Percentiles rank a stretch among this genome's conserved stretches.
Conservation (phyloP, 768 basidiomycete species). For the Daedaleopsis nitida region DNA sequence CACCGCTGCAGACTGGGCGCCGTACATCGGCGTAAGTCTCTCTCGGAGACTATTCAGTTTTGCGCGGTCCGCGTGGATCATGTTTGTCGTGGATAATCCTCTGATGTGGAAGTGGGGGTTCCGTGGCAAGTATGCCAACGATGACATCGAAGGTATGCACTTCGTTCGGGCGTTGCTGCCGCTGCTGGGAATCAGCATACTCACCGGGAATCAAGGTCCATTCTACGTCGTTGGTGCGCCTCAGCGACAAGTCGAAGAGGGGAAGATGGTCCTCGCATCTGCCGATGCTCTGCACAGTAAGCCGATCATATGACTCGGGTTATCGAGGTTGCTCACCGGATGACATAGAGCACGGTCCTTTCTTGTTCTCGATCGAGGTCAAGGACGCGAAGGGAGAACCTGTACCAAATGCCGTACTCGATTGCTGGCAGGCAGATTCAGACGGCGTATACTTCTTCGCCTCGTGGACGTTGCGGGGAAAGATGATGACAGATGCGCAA, state of each 20-base stretch:
- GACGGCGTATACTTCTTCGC: slow-evolving; percentile 24
- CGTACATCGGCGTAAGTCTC: slow-evolving; percentile 10
- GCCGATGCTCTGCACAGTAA: slow-evolving; percentile 16
- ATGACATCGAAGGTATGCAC: slow-evolving; percentile 19
- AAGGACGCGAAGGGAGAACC: slow-evolving; percentile 25
- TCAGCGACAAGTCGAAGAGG: slow-evolving; percentile 24
- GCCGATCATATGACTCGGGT: not conserved
- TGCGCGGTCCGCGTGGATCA: slow-evolving; percentile 1
- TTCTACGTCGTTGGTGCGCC: slow-evolving; percentile 26
- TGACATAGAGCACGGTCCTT: slow-evolving; percentile 21
- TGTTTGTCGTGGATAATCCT: slow-evolving; percentile 13
- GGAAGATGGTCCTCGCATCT: slow-evolving; percentile 27
- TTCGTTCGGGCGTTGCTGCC: not conserved
- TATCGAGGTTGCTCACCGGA: not conserved
- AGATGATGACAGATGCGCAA: slow-evolving; percentile 22
- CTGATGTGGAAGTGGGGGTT: slow-evolving; percentile 7
- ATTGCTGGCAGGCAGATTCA: slow-evolving; percentile 30
- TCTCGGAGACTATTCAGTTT: slow-evolving; percentile 8
- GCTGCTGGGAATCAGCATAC: too few relatives aligned
- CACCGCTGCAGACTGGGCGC: slow-evolving; percentile 16
- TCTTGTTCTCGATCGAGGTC: slow-evolving; percentile 22
- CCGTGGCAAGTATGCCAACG: slow-evolving; percentile 10
- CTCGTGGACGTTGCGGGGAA: slow-evolving; percentile 27
- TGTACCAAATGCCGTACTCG: slow-evolving; percentile 21
- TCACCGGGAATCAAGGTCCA: slow-evolving; percentile 19